These are phyloP conservation scores for Fusarium sp. DNA, from an alignment of 2,329 filamentous ascomycete genomes.

Conservation along the genomic window DNA sequence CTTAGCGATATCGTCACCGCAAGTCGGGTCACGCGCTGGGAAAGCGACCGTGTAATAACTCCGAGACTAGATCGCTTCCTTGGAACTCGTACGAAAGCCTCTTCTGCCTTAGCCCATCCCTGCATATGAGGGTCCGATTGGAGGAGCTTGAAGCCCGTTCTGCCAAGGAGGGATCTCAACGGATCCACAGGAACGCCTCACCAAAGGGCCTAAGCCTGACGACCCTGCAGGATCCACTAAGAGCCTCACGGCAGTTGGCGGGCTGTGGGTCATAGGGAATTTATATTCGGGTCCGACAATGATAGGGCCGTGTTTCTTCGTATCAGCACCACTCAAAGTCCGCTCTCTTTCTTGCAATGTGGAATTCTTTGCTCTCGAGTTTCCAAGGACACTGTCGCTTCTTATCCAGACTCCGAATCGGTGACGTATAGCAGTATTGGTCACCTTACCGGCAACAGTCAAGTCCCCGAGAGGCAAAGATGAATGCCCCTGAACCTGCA, in stretches of 20 bases:
- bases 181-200: slow-evolving; percentile 20
- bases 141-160: not conserved
- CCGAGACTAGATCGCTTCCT: not conserved
- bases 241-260: slow-evolving; percentile 28
- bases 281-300: slow-evolving; percentile 2
- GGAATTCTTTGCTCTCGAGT: too few relatives aligned
- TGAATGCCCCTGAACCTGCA: not conserved
- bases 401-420: not conserved
- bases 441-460: not conserved
- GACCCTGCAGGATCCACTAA: slow-evolving; percentile 4
- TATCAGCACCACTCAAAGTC: not conserved
- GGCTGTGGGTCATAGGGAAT: slow-evolving; percentile 15
- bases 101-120: slow-evolving; percentile 11
- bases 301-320: not conserved
- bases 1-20: slow-evolving; percentile 17
- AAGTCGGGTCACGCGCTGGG: not conserved
- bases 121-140: slow-evolving; percentile 1
- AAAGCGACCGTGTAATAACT: not conserved
- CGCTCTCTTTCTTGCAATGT: too few relatives aligned
- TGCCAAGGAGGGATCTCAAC: slow-evolving; percentile 18
- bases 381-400: not conserved
- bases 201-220: slow-evolving; percentile 4
- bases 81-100: slow-evolving; percentile 14
- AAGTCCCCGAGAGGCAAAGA: not conserved
- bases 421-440: not conserved